These are phyloP conservation scores for Colletotrichum theobromicola DNA, from an alignment of 2,329 filamentous ascomycete species.

Conservation along the genomic window DNA sequence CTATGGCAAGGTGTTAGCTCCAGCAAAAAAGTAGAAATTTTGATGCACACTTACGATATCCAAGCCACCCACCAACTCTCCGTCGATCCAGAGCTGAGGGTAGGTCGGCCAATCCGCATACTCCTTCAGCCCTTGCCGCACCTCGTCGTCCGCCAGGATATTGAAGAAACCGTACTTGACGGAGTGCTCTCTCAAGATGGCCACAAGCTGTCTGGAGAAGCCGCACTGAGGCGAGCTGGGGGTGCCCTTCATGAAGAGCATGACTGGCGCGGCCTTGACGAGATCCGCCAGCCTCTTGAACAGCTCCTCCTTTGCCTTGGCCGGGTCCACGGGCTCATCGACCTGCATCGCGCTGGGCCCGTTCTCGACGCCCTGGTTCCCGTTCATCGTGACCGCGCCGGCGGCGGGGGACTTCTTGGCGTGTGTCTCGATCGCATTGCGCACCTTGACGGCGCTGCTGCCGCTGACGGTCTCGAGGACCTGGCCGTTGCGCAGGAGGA, in stretches of 20 bases:
- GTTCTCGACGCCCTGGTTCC: slow-evolving; percentile 25
- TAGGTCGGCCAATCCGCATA: slow-evolving; percentile 99
- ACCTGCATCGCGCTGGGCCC: slow-evolving; percentile 19
- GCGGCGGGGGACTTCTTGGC: slow-evolving; percentile 55
- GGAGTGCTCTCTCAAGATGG: slow-evolving; percentile 82
- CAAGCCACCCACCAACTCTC: slow-evolving; percentile 89
- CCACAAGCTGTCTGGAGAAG: slow-evolving; percentile 90
- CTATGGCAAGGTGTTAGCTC: slow-evolving; percentile 47
- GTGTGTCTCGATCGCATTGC: slow-evolving; percentile 84
- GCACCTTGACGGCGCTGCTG: slow-evolving; percentile 85
- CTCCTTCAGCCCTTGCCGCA: slow-evolving; percentile 94
- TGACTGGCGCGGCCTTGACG: slow-evolving; percentile 94
- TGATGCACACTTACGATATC: slow-evolving; percentile 78
- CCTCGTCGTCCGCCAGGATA: slow-evolving; percentile 96
- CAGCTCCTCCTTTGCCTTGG: slow-evolving; percentile 80
- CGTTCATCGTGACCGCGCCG: slow-evolving; percentile 45
- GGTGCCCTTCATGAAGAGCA: slow-evolving; percentile 99
- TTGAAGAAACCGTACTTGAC: slow-evolving; percentile 99
- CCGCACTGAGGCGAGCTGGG: slow-evolving; percentile 87
- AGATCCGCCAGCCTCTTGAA: slow-evolving; percentile 81
- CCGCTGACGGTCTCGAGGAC: slow-evolving; percentile 87
- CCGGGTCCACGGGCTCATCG: slow-evolving; percentile 40
- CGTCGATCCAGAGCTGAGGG: slow-evolving; percentile 90
- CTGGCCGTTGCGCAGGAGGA: slow-evolving; percentile 77
- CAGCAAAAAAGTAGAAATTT: not conserved